Evolutionary conservation across 768 basidiomycete species (phyloP), one percentile per base, ranked within the genome.

Genomic region (Lactarius quietus): DNA sequence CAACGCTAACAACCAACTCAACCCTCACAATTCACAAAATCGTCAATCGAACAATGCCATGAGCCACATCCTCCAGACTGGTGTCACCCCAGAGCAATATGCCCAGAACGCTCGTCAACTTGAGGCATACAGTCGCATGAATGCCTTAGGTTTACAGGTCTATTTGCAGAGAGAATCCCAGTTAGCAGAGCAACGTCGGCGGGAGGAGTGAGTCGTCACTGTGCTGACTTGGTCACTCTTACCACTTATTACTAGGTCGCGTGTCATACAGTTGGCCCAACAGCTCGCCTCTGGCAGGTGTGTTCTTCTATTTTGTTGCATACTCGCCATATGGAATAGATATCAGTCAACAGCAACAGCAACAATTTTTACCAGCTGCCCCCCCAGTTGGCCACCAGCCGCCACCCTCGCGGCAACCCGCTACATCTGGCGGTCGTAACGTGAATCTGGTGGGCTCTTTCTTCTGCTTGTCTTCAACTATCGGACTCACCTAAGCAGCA

Each of bases 31-130:
- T 33, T 38, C 48, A 5, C 60, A 57, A 61, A 57, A 53, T 17
- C 28, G 29, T 8, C 59, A 43, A 57, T 17, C 28, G 15, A 18
- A 31, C 10, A 58, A 18, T n/a, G 38, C 54, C 8, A 0, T 59
- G 20, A 36, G 20, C 57, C 57, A 17, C 3, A 26, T 58, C 10
- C n/a, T 66, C 17, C 61, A 62, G 39, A 43, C 38, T 36, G 65
- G 65, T 33, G 38, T 66, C 23, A 62, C 65, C 6, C 65, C 65
- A 14, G 65, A 66, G 18, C 52, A 66, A 62, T 66, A 36, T 48
- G 65, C 65, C 53, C 56, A 58, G 51, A 66, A 62, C 29, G 48
- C 61, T 23, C 65, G 65, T 57, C 65, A 53, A 45, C 65, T 66
- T 6, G 65, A 66, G 35, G 1, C 26, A 20, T 62, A 38, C 41